phyloP scores from a whole-genome alignment of 306 rosid genomes.

The Prunus mume region DNA sequence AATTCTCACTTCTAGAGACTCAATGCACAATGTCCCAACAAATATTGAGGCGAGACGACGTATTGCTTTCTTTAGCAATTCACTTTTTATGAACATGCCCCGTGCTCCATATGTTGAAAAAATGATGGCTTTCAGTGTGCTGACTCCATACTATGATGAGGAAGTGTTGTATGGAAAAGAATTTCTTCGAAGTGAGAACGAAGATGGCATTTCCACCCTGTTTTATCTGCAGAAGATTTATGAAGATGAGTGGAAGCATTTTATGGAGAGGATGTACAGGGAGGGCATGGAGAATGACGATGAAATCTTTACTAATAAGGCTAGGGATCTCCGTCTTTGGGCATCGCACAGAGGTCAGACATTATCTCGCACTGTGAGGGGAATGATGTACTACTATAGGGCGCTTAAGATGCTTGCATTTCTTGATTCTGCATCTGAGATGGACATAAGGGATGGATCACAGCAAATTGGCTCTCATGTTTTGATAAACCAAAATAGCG shows the following conservation, averaged over 20 bases:
- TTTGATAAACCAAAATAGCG: constrained; percentile 35
- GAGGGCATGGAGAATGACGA: constrained; percentile 67
- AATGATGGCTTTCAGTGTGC: constrained; percentile 86
- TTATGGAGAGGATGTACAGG: constrained; percentile 81
- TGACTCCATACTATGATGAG: constrained; percentile 92
- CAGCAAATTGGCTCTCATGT: constrained; percentile 50
- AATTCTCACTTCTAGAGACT: constrained; percentile 81
- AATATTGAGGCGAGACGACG: constrained; percentile 83
- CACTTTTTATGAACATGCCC: constrained; percentile 95
- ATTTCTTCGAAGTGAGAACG: constrained; percentile 63
- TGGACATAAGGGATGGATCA: constrained; percentile 56
- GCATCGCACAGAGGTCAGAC: constrained; percentile 95
- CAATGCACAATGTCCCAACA: constrained; percentile 77
- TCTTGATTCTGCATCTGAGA: constrained; percentile 83
- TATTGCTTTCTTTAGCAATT: constrained; percentile 87
- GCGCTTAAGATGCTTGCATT: constrained; percentile 88
- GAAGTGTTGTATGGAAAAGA: constrained; percentile 71
- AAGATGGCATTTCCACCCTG: constrained; percentile 84
- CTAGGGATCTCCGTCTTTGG: constrained; percentile 79
- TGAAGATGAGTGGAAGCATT: constrained; percentile 88
- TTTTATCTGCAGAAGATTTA: constrained; percentile 89
- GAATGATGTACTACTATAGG: constrained; percentile 93
- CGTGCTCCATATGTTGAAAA: constrained; percentile 86
- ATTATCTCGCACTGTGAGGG: constrained; percentile 84
- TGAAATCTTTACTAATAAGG: constrained; percentile 54